Conservation (phyloP, 1,139 yeast species). For the Nakaseomyces bracarensis region DNA sequence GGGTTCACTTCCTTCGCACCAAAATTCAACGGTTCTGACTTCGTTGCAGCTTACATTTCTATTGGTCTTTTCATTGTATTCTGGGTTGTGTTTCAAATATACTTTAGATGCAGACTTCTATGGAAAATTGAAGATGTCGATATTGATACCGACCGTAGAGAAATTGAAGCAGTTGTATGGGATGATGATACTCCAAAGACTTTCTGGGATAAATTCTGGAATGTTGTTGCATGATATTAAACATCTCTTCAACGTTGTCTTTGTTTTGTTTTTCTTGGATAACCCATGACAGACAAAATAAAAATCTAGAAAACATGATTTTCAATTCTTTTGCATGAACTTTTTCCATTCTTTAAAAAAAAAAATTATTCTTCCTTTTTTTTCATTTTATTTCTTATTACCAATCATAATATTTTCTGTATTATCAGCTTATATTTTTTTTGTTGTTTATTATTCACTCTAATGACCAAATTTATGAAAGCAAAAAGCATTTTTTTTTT, state of each 20-base stretch:
- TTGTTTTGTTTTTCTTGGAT: background rate
- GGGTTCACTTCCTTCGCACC: conserved; percentile 31
- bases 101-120: conserved; percentile 36
- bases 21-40: conserved; percentile 38
- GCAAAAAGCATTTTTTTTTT: no score
- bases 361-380: no score
- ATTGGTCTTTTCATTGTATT: conserved; percentile 41
- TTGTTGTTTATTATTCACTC: no score
- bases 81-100: conserved; percentile 42
- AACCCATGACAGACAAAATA: no score
- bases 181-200: conserved; percentile 9
- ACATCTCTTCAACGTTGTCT: background rate
- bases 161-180: conserved; percentile 38
- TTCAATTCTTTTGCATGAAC: no score
- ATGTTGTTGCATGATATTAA: conserved; percentile 5
- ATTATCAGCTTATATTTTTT: no score
- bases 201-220: conserved; percentile 10
- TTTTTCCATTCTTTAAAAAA: no score
- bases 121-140: conserved; percentile 46
- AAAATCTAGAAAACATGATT: no score
- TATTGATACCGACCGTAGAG: conserved; percentile 52
- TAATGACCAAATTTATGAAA: no score
- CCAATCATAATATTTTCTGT: no score
- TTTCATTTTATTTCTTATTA: no score
- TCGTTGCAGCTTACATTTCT: conserved; percentile 57